A percentile compares a stretch with the other conserved stretches of the same genome.
These are phyloP conservation scores for Boletus pseudo-olivaceus DNA, from an alignment of 768 basidiomycete genomes.

Conservation along the genomic window DNA sequence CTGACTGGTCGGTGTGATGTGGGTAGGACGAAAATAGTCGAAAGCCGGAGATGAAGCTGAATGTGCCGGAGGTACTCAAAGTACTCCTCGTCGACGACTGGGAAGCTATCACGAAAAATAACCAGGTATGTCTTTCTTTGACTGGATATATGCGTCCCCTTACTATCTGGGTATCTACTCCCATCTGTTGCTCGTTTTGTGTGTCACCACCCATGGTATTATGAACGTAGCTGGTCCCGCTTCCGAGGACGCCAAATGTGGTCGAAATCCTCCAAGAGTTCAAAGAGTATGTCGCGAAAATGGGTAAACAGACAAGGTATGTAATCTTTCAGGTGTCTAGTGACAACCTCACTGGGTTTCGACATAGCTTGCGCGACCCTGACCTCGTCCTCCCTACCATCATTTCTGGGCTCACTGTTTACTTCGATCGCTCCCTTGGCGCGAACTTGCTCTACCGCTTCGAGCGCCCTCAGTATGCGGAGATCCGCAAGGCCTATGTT, in stretches of 20 bases:
- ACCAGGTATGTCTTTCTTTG: slow-evolving; percentile 53
- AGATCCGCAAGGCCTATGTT: slow-evolving; percentile 67
- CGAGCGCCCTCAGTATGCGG: slow-evolving; percentile 90
- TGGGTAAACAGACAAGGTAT: slow-evolving; percentile 46
- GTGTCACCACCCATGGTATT: not conserved
- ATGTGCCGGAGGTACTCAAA: slow-evolving; percentile 88
- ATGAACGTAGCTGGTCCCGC: slow-evolving; percentile 65
- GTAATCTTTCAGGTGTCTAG: slow-evolving; percentile 15
- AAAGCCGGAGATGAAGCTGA: slow-evolving; percentile 87
- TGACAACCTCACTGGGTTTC: not conserved
- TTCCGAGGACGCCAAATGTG: slow-evolving; percentile 81
- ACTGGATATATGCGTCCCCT: not conserved
- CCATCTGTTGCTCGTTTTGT: not conserved
- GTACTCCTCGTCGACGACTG: slow-evolving; percentile 92
- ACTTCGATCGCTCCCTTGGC: slow-evolving; percentile 91
- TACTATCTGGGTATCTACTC: not conserved
- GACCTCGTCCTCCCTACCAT: slow-evolving; percentile 73
- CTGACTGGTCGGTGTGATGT: not conserved
- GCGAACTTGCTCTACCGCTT: slow-evolving; percentile 91
- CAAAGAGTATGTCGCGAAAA: slow-evolving; percentile 54
- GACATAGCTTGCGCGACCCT: slow-evolving; percentile 62
- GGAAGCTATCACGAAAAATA: slow-evolving; percentile 95
- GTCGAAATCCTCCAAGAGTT: slow-evolving; percentile 75
- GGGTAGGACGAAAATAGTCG: slow-evolving; percentile 68
- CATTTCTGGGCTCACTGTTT: slow-evolving; percentile 78